A percentile compares a stretch with the other conserved stretches of the same genome.
Conservation (phyloP, 208 protist genomes). For the Spongospora subterranea region DNA sequence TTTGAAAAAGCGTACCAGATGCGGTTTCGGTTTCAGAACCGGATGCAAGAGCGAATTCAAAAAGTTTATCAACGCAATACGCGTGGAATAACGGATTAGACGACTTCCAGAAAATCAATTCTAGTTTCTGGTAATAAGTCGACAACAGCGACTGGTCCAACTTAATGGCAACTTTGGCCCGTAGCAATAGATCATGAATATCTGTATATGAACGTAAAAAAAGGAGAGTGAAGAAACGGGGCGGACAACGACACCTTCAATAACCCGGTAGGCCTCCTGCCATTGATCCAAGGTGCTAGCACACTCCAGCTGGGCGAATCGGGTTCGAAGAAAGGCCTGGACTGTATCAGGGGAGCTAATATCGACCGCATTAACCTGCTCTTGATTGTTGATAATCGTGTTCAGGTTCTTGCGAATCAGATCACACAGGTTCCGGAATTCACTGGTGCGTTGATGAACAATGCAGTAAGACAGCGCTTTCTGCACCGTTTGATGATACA, state of each 20-base stretch:
- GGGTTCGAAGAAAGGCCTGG: background rate
- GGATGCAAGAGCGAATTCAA: background rate
- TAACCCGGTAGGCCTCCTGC: conserved; percentile 43
- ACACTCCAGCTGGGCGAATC: conserved; percentile 56
- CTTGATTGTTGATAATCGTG: conserved; percentile 30
- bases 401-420: conserved; percentile 15
- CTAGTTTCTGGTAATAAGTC: conserved; percentile 41
- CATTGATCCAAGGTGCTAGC: background rate
- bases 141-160: conserved; percentile 54
- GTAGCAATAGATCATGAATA: conserved; percentile 33
- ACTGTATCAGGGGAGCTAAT: background rate
- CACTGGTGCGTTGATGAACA: background rate
- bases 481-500: background rate
- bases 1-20: background rate
- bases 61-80: conserved; percentile 40
- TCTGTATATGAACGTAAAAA: background rate
- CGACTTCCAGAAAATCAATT: conserved; percentile 52
- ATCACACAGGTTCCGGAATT: conserved; percentile 21
- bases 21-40: background rate
- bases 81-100: conserved; percentile 51
- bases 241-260: background rate
- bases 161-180: background rate
- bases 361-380: conserved; percentile 18
- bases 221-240: background rate
- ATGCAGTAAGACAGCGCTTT: conserved; percentile 27